Evolutionary conservation across 257 asterid genomes (phyloP), one percentile per base, ranked within the genome.

Genomic region (Gardenia jasminoides): DNA sequence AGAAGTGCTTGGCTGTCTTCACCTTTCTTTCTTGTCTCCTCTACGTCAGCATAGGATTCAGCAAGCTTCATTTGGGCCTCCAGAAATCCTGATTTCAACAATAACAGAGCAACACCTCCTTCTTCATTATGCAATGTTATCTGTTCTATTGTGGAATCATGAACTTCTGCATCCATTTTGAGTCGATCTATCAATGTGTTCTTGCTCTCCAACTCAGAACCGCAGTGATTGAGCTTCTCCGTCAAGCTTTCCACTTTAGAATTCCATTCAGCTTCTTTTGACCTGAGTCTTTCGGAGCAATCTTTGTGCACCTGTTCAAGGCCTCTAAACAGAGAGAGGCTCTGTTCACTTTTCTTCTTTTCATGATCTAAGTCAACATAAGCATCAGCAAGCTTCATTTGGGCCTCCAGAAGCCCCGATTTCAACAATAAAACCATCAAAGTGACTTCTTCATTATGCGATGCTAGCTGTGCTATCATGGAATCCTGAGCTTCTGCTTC

Each of bases 261-360:
- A 65, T 36, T 82, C 99, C 98, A 93, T 78, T 91, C 94, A 1
- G 85, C 83, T 87, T 95, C 98, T 80, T 87, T 95, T 24, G 84
- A 83, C 76, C 86, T 90, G 79, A 92, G 92, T 80, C 86, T 86
- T 16, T 77, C 75, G 19, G 82, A 84, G 81, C 92, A 89, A 46
- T 89, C 89, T 81, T 67, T 88, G 84, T 93, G 93, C 78, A 75
- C 88, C 87, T 84, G 85, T 79, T 91, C 93, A 82, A 89, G 87
- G 65, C 82, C 84, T 70, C 84, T 89, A 68, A 93, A 91, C 82
- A 75, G 83, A 68, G 79, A 33, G 58, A 83, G 64, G 8, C 75
- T 65, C 70, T 82, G 88, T 54, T 84, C 84, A 58, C 79, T 70
- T 73, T 81, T 83, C 47, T 81, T 82, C 80, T 78, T 81, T 81